Percentiles rank a stretch among this genome's conserved stretches.
phyloP scores from a whole-genome alignment of 1,139 yeast genomes.

The Scheffersomyces quercinus region DNA sequence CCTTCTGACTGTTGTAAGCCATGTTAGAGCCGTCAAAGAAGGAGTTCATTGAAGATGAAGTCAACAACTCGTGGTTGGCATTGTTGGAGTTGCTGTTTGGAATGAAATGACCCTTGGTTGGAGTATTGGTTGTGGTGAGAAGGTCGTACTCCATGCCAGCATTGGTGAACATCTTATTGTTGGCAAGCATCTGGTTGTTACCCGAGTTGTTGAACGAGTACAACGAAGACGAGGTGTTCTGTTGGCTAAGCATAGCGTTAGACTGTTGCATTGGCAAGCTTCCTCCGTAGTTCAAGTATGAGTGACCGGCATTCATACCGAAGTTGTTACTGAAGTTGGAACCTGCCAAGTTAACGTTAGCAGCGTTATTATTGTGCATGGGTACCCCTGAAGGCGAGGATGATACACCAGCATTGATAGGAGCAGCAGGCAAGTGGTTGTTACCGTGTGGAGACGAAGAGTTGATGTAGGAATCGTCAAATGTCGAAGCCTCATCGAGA shows the following conservation, averaged over 20 bases:
- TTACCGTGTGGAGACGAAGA: constrained; percentile 1
- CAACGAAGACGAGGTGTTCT: constrained; percentile 1
- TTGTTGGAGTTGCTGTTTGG: not conserved
- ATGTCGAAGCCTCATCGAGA: constrained; percentile 7
- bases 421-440: not conserved
- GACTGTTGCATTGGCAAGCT: constrained; percentile 1
- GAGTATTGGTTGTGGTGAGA: not conserved
- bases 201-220: constrained; percentile 3
- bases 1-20: not conserved
- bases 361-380: too few relatives aligned
- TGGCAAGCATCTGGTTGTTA: not conserved
- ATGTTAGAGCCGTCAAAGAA: constrained; percentile 10
- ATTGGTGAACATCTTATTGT: constrained; percentile 1
- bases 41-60: constrained; percentile 11
- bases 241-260: constrained; percentile 1
- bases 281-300: constrained; percentile 8
- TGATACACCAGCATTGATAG: not conserved
- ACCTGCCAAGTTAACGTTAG: not conserved
- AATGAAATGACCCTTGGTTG: not conserved
- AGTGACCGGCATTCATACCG: constrained; percentile 18
- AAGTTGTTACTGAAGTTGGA: constrained; percentile 3
- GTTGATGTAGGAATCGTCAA: constrained; percentile 6
- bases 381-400: not conserved
- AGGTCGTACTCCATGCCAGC: not conserved
- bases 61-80: not conserved